These are phyloP conservation scores for Colletotrichum lupini DNA, from an alignment of 2,329 filamentous ascomycete species.

Conservation along the genomic window DNA sequence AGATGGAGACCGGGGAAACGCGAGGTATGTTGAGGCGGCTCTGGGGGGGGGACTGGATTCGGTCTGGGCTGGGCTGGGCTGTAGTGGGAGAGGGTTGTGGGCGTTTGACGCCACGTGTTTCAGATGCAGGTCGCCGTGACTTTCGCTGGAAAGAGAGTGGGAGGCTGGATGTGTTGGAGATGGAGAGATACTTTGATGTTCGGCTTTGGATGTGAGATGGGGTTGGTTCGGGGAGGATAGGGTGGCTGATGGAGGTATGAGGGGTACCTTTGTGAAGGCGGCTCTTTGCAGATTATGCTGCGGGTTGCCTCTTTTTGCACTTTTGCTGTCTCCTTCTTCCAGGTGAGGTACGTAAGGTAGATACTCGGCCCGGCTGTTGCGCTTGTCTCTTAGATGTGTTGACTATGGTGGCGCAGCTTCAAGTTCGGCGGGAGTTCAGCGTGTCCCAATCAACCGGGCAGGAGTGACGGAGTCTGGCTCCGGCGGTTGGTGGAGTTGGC, in stretches of 20 bases:
- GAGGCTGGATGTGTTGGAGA: not conserved
- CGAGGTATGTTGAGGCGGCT: not conserved
- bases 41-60: not conserved
- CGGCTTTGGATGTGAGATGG: not conserved
- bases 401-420: no score
- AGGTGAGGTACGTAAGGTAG: no score
- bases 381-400: no score
- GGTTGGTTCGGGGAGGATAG: not conserved
- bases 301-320: no score
- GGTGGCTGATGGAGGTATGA: no score
- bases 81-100: not conserved
- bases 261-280: no score
- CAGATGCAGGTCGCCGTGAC: slow-evolving; percentile 16
- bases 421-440: not conserved
- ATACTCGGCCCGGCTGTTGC: no score
- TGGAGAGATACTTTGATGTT: not conserved
- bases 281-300: no score
- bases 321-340: no score
- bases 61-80: not conserved
- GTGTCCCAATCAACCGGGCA: not conserved
- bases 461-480: not conserved
- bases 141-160: not conserved
- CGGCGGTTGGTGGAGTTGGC: not conserved
- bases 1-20: no score
- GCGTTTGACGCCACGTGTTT: slow-evolving; percentile 17